Conservation (phyloP, 257 asterid species). For the Leptodermis oblonga region DNA sequence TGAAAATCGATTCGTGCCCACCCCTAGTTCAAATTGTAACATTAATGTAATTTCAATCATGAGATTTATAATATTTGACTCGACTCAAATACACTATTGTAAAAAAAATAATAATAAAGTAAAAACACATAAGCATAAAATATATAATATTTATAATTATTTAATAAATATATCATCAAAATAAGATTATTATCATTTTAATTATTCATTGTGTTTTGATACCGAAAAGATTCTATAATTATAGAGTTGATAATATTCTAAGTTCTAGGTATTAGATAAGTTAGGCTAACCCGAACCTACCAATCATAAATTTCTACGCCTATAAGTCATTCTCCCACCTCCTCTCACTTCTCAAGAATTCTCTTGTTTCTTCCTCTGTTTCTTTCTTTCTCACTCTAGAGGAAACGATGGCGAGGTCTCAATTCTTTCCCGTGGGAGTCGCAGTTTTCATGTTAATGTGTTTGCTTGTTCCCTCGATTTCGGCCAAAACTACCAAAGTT, state of each 20-base stretch:
- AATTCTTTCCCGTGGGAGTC: slow-evolving; percentile 9
- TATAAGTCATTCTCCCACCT: not conserved
- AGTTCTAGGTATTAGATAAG: not conserved
- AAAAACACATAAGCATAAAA: too few relatives aligned
- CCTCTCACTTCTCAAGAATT: too few relatives aligned
- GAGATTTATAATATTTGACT: too few relatives aligned
- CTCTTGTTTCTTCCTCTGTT: not conserved
- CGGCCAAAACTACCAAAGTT: slow-evolving; percentile 29
- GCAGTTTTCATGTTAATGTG: slow-evolving; percentile 24
- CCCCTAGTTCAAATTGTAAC: too few relatives aligned
- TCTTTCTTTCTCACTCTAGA: not conserved
- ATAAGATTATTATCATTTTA: too few relatives aligned
- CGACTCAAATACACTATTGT: too few relatives aligned
- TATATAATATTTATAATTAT: too few relatives aligned
- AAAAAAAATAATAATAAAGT: too few relatives aligned
- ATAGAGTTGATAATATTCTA: not conserved
- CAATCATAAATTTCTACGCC: not conserved
- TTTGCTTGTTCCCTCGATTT: slow-evolving; percentile 30
- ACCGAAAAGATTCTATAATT: not conserved
- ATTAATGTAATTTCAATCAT: too few relatives aligned
- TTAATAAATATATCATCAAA: too few relatives aligned
- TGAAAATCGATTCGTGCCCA: too few relatives aligned
- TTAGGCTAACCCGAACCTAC: not conserved
- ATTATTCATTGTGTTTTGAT: too few relatives aligned
- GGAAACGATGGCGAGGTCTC: slow-evolving; percentile 28